Base-by-base conservation (phyloP, 768 basidiomycete genomes). In the Rhodotorula toruloides region DNA sequence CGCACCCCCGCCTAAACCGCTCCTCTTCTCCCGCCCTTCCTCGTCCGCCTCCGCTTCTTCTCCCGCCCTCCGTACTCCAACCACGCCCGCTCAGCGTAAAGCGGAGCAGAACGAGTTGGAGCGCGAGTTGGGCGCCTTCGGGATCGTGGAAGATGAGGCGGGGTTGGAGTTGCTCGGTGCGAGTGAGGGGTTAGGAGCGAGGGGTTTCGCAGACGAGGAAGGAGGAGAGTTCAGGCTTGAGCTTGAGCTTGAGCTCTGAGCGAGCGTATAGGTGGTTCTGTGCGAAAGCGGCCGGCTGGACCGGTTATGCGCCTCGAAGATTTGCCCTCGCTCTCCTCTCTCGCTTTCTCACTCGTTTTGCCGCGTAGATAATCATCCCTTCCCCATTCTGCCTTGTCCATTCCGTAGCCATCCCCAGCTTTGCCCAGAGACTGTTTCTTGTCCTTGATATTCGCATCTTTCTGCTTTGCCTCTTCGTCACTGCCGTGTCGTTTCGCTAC, bases 101-200 rank as follows among this genome's bases (percentile, higher is more conserved):
- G 27, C 43, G 40, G 60, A 27, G 6, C 9, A 22, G 13, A 21
- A 54, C 32, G 36, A 43, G 14, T 43, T 37, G 21, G 60, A 61
- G 50, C 60, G 60, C 43, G 60, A 43, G 52, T 52, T 61, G 34
- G 60, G 60, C 42, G 21, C 27, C 4, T 61, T 61, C 14, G 60
- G 60, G 10, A 25, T 61, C 43, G 32, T 52, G 21, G 53, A 40
- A 36, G 53, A 54, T 9, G 36, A 16, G 13, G 12, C 44, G 16
- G 25, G n/a, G n/a, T n/a, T n/a, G n/a, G n/a, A n/a, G n/a, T n/a
- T n/a, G n/a, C n/a, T n/a, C n/a, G n/a, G n/a, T n/a, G n/a, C n/a
- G n/a, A n/a, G n/a, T n/a, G n/a, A n/a, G n/a, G 60, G 36, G 52
- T 52, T 61, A 32, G 60, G 60, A 31, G 21, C 27, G 2, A 53